Evolutionary conservation across 202 grass and related monocot genomes (phyloP), one percentile per base, ranked within the genome.

Genomic region (Saccharum hybrid): DNA sequence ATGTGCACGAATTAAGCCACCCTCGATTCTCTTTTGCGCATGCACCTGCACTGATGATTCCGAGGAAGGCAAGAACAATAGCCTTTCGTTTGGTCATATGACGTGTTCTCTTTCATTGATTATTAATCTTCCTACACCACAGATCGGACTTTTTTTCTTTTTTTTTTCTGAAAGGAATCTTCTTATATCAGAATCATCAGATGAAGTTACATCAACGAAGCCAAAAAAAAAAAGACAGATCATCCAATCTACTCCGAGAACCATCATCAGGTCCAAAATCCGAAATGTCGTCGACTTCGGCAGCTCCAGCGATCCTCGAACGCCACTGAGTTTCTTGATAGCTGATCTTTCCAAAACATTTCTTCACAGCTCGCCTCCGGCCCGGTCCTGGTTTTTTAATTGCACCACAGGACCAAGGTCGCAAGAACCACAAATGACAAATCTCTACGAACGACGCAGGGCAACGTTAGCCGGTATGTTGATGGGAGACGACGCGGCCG

Each of bases 51-150:
- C 36, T 15, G 22, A 3, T 6, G 30, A 42, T 10, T 51, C 66
- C 63, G 14, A 63, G 22, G 79, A 82, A 82, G 85, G 54, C 41
- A 77, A 69, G 64, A 87, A 87, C 82, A 76, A 15, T 61, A 61
- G 8, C 56, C 83, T 48, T 63, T 78, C 63, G 41, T 64, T 30
- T 13, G 19, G 14, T 16, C 39, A 22, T 40, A 76, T 15, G 8
- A 22, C 52, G 1, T 31, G 1, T 19, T 49, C 2, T 28, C 62
- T 63, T 12, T 48, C 38, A 54, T 54, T 54, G 49, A 54, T 59
- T 8, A 4, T 42, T 31, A 5, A 33, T 87, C 39, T 63, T 52
- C 75, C 21, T 22, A 68, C 72, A 69, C n/a, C 54, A 56, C 54
- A 59, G 7, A 22, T 21, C 5, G 18, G 51, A 56, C 6, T n/a